These are phyloP conservation scores for Letharia lupina DNA, from an alignment of 495 filamentous ascomycete genomes.

Conservation along the genomic window DNA sequence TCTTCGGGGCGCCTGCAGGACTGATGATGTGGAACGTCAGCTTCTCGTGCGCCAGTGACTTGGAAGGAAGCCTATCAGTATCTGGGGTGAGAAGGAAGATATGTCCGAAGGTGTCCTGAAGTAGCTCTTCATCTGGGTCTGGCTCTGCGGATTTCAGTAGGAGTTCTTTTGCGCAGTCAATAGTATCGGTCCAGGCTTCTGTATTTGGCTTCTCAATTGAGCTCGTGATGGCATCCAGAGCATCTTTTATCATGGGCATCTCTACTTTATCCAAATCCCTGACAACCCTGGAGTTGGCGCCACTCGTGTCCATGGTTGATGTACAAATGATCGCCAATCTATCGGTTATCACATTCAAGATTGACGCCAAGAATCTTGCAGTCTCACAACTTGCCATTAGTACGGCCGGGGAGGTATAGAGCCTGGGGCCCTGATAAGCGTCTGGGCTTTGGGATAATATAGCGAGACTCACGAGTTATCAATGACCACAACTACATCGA, in stretches of 20 bases:
- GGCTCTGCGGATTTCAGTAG: slow-evolving; percentile 12
- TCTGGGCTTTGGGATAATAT: neutral
- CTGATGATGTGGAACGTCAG: slow-evolving; percentile 26
- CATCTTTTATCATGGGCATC: slow-evolving; percentile 12
- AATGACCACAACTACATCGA: slow-evolving; percentile 24
- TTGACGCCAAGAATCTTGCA: slow-evolving; percentile 22
- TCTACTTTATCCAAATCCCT: slow-evolving; percentile 17
- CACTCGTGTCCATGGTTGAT: neutral
- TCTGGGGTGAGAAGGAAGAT: slow-evolving; percentile 27
- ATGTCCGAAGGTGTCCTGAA: slow-evolving; percentile 23
- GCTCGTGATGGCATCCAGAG: slow-evolving; percentile 23
- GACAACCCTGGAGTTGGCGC: slow-evolving; percentile 14
- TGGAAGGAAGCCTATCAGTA: slow-evolving; percentile 7
- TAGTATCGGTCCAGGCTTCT: slow-evolving; percentile 10
- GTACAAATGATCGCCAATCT: slow-evolving; percentile 24
- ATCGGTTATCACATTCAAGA: slow-evolving; percentile 17
- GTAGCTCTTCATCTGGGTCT: slow-evolving; percentile 6
- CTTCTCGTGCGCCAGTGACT: slow-evolving; percentile 17
- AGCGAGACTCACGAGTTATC: slow-evolving; percentile 23
- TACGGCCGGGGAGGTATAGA: slow-evolving; percentile 22
- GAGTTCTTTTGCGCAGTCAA: slow-evolving; percentile 18
- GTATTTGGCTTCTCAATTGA: slow-evolving; percentile 11
- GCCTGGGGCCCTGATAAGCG: slow-evolving; percentile 8
- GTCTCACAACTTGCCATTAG: slow-evolving; percentile 27
- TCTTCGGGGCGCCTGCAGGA: slow-evolving; percentile 17